Conservation (phyloP, 1,284 basidiomycete genomes). For the Phenoliferia sp. region DNA sequence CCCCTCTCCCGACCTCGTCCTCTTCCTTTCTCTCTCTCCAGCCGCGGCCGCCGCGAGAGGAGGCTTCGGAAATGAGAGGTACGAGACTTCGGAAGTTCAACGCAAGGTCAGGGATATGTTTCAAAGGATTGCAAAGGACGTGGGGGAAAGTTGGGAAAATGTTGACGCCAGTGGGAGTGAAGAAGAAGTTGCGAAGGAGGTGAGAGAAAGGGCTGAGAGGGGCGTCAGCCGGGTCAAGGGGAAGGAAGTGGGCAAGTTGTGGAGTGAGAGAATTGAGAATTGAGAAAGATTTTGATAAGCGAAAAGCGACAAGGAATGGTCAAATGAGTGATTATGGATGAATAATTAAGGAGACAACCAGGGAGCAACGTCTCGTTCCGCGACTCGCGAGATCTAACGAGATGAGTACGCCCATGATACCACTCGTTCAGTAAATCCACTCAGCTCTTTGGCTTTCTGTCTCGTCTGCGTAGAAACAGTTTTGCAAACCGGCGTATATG, state of each 20-base stretch:
- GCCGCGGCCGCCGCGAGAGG: conserved; percentile 66
- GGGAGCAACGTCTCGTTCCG: too few species aligned
- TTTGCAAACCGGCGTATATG: too few species aligned
- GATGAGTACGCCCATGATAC: too few species aligned
- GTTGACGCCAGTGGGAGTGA: conserved; percentile 60
- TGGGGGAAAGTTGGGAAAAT: conserved; percentile 52
- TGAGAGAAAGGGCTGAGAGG: conserved; percentile 54
- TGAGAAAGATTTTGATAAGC: too few species aligned
- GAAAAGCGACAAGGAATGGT: too few species aligned
- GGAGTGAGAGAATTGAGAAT: not conserved
- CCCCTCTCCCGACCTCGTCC: conserved; percentile 78
- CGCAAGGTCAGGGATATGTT: conserved; percentile 62
- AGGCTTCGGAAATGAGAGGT: conserved; percentile 82
- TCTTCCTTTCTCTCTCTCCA: conserved; percentile 81
- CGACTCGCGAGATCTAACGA: too few species aligned
- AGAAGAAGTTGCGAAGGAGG: conserved; percentile 56
- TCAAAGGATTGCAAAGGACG: conserved; percentile 53
- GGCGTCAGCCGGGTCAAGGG: not conserved
- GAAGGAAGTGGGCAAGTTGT: not conserved
- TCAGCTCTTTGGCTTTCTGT: too few species aligned
- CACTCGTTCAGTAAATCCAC: too few species aligned
- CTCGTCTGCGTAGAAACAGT: too few species aligned
- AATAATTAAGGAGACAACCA: too few species aligned
- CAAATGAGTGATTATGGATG: too few species aligned
- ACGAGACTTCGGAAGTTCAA: conserved; percentile 55